phyloP scores from a whole-genome alignment of 345 rosid genomes.

The Aquilaria sinensis region DNA sequence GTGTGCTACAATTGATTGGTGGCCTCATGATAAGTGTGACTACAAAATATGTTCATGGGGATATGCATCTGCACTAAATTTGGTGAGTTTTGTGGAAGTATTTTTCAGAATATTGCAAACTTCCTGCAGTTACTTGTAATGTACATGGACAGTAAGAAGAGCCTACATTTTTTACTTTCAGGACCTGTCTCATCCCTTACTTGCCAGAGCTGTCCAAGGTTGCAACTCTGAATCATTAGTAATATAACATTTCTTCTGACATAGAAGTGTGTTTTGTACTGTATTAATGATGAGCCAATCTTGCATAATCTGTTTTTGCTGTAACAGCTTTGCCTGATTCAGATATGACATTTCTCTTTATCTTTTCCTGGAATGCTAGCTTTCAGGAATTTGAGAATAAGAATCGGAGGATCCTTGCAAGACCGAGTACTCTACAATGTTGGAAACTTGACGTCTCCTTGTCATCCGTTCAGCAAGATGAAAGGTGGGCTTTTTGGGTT shows the following conservation, averaged over 20 bases:
- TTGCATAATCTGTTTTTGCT: slow-evolving; percentile 7
- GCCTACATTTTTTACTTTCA: slow-evolving; percentile 25
- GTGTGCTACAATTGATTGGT: slow-evolving; percentile 97
- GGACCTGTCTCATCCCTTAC: slow-evolving; percentile 78
- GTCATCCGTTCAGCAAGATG: slow-evolving; percentile 63
- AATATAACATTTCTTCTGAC: neutral
- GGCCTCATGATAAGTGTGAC: slow-evolving; percentile 98
- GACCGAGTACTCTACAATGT: slow-evolving; percentile 78
- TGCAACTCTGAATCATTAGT: slow-evolving; percentile 11
- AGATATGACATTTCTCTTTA: slow-evolving; percentile 4
- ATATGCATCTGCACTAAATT: slow-evolving; percentile 63
- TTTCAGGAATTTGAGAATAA: slow-evolving; percentile 69
- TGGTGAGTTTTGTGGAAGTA: slow-evolving; percentile 37
- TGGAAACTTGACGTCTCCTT: slow-evolving; percentile 41
- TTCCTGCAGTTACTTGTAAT: slow-evolving; percentile 1
- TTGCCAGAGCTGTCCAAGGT: slow-evolving; percentile 83
- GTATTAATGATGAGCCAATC: neutral
- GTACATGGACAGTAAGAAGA: slow-evolving; percentile 3
- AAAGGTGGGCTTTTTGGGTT: slow-evolving; percentile 72
- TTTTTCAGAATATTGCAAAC: slow-evolving; percentile 4
- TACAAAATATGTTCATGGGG: slow-evolving; percentile 94
- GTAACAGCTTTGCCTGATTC: neutral
- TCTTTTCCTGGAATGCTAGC: slow-evolving; percentile 37
- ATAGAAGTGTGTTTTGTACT: neutral
- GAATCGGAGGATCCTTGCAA: slow-evolving; percentile 96